These are phyloP conservation scores for Solanum phureja DNA, from an alignment of 257 asterid genomes.

Conservation along the genomic window DNA sequence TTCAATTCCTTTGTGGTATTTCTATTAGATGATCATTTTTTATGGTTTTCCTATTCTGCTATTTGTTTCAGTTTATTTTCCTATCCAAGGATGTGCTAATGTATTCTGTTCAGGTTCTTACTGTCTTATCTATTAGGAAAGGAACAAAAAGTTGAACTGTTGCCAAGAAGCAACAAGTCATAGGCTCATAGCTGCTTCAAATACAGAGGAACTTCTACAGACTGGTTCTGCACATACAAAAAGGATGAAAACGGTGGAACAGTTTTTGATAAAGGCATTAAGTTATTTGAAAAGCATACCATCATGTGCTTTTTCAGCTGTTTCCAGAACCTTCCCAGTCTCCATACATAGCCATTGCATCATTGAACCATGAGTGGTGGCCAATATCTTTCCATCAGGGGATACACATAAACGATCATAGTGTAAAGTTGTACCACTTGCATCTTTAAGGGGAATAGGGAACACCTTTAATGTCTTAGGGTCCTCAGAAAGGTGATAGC, in stretches of 20 bases:
- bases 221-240: neutral
- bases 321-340: conserved; percentile 86
- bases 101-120: neutral
- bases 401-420: conserved; percentile 83
- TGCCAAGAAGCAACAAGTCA: neutral
- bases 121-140: neutral
- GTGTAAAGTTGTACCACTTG: conserved; percentile 60
- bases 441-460: conserved; percentile 83
- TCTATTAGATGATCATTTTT: neutral
- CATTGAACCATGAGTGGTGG: conserved; percentile 79
- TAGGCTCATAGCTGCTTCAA: neutral
- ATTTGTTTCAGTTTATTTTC: neutral
- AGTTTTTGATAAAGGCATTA: neutral
- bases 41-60: neutral
- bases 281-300: conserved; percentile 36
- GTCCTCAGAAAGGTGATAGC: conserved; percentile 92
- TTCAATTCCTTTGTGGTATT: neutral
- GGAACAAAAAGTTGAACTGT: neutral
- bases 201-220: neutral
- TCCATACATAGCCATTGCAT: conserved; percentile 86
- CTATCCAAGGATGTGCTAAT: neutral
- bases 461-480: conserved; percentile 86
- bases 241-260: neutral
- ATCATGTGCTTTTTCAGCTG: conserved; percentile 92
- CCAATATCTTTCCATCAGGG: conserved; percentile 85